These are phyloP conservation scores for Hypoxylon sp. DNA, from an alignment of 2,329 filamentous ascomycete species.

Conservation along the genomic window DNA sequence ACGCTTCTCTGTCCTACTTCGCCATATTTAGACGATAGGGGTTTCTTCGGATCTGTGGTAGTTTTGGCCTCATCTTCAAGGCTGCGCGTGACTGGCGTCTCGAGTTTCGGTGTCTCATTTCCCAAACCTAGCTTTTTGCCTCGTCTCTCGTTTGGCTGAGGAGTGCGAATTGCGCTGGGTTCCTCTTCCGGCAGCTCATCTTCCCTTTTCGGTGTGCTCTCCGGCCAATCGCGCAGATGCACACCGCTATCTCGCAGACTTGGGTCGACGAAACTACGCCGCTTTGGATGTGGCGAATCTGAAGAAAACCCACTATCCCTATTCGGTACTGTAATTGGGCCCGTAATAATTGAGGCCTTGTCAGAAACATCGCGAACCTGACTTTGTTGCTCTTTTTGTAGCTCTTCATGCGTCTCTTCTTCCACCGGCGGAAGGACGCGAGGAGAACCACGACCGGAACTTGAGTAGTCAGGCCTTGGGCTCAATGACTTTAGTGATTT, in stretches of 20 bases:
- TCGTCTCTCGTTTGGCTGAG: conserved; percentile 50
- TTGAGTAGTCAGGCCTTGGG: conserved; percentile 51
- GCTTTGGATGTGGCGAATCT: conserved; percentile 60
- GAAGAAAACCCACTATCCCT: conserved; percentile 65
- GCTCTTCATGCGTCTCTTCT: conserved; percentile 64
- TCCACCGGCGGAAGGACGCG: conserved; percentile 65
- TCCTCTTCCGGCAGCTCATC: conserved; percentile 57
- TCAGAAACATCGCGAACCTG: conserved; percentile 40
- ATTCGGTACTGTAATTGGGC: conserved; percentile 58
- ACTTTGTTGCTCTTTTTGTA: conserved; percentile 52
- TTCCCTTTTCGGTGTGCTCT: conserved; percentile 48
- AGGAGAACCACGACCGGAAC: conserved; percentile 59
- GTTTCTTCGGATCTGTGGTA: conserved; percentile 41
- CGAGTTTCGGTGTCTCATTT: conserved; percentile 47
- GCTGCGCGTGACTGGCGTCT: conserved; percentile 41
- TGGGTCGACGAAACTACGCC: conserved; percentile 54
- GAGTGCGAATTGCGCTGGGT: conserved; percentile 56
- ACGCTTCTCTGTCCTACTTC: conserved; percentile 53
- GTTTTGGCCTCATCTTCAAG: conserved; percentile 24
- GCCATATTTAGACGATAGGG: conserved; percentile 36
- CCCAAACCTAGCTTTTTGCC: conserved; percentile 46
- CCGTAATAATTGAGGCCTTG: conserved; percentile 47
- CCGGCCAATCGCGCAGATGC: conserved; percentile 64
- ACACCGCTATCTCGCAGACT: conserved; percentile 68
- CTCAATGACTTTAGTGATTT: conserved; percentile 37